Conservation (phyloP, 768 basidiomycete genomes). For the Leccinum sublutescens region DNA sequence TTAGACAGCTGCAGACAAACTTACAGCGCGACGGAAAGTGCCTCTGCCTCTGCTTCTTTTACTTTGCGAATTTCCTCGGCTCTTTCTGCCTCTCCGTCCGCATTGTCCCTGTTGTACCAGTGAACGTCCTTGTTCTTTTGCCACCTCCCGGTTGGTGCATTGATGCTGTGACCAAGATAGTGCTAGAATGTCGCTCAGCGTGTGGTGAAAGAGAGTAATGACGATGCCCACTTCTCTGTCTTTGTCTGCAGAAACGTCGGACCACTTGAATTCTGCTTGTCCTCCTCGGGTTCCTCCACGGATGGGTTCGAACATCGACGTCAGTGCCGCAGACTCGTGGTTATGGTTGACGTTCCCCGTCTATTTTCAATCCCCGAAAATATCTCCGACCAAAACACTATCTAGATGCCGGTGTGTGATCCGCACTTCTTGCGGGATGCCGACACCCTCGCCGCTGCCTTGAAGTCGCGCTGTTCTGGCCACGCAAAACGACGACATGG, state of each 20-base stretch:
- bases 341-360: background rate
- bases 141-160: conserved; percentile 94
- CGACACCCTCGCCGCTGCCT: conserved; percentile 8
- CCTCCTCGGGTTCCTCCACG: conserved; percentile 91
- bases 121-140: conserved; percentile 97
- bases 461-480: background rate
- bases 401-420: conserved; percentile 19
- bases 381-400: conserved; percentile 24
- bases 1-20: conserved; percentile 23
- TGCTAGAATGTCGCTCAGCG: conserved; percentile 49
- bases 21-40: conserved; percentile 75
- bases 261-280: conserved; percentile 89
- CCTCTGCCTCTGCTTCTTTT: conserved; percentile 89
- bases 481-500: conserved; percentile 1
- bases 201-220: background rate
- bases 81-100: conserved; percentile 44
- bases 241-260: conserved; percentile 88
- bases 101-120: conserved; percentile 81
- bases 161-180: conserved; percentile 93
- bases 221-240: conserved; percentile 71
- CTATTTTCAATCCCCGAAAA: conserved; percentile 11
- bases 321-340: background rate
- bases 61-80: conserved; percentile 74
- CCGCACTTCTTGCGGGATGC: conserved; percentile 21
- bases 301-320: conserved; percentile 71